Percentiles rank a stretch among this genome's conserved stretches.
Conservation (phyloP, 1,284 basidiomycete genomes). For the Sanguinoderma infundibulare region DNA sequence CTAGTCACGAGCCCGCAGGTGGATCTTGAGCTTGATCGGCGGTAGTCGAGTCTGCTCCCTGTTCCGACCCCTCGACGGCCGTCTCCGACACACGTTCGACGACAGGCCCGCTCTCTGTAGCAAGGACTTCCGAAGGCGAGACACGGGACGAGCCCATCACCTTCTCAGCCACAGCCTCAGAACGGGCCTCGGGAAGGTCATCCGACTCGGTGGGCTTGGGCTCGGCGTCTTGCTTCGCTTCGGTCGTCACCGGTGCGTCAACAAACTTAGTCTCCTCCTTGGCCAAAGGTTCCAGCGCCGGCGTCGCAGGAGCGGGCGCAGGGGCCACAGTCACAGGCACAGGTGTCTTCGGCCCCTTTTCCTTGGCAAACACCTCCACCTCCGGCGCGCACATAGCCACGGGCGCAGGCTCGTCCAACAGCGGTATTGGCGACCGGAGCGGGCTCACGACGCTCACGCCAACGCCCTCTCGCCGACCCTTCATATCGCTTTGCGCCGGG, state of each 20-base stretch:
- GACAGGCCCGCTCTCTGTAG: conserved; percentile 6
- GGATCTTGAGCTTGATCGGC: not conserved
- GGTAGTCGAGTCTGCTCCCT: not conserved
- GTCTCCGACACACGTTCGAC: not conserved
- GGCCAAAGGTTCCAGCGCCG: not conserved
- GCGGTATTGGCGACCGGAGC: conserved; percentile 11
- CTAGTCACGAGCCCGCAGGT: not conserved
- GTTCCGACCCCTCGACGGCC: not conserved
- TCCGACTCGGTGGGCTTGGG: not conserved
- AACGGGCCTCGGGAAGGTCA: not conserved
- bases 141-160: not conserved
- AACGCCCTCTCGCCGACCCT: not conserved
- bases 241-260: not conserved
- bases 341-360: conserved; percentile 3
- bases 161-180: not conserved
- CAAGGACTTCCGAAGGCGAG: not conserved
- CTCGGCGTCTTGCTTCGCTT: not conserved
- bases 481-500: conserved; percentile 31
- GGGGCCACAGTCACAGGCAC: conserved; percentile 7
- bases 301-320: not conserved
- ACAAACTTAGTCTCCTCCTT: not conserved
- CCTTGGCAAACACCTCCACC: conserved; percentile 2
- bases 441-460: conserved; percentile 13
- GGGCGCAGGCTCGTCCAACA: conserved; percentile 7
- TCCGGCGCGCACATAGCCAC: not conserved